Evolutionary conservation across 768 basidiomycete genomes (phyloP), one percentile per base, ranked within the genome.

Genomic region (Amanita fuliginea): DNA sequence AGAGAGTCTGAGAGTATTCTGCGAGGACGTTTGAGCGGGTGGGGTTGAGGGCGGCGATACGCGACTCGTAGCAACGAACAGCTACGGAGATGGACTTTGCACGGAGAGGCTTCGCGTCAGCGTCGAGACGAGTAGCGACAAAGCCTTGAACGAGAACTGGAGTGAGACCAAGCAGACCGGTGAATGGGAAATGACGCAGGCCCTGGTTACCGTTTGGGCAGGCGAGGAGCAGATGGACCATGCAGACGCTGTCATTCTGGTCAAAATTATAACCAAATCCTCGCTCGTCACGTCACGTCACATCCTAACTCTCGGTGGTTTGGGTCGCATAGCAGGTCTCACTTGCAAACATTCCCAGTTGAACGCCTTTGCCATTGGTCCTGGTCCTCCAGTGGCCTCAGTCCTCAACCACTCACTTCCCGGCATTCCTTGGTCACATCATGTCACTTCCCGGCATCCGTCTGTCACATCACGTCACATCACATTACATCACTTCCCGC

Each of bases 61-160:
- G 78, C 36, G 82, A 73, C 69, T 92, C 88, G 61, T 90, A 90
- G 65, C 88, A 92, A 39, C 87, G 77, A 39, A 92, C 76, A n/a
- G 80, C 76, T 57, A 95, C 72, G 45, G 76, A 73, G 56, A 90
- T 66, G 35, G 79, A 77, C 56, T 75, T 81, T 55, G 82, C 80
- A 8, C 69, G 77, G 48, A 93, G 70, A 14, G 72, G 74, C 61
- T 81, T 86, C 22, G 68, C 68, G 65, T 90, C 88, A 16, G 75
- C 74, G 56, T 89, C 87, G 47, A 83, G 67, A 53, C 71, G 75
- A 37, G 84, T 86, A 54, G 79, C 73, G 32, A 91, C 83, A 60
- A 83, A 79, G 64, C 89, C 89, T 67, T 88, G 83, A 58, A 88
- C 76, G 58, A 75, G 77, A 66, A 91, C 69, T 49, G 83, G 80